Percentiles rank a stretch among this genome's conserved stretches.
phyloP scores from a whole-genome alignment of 169 alveolate genomes.

The Plasmodium vinckei region DNA sequence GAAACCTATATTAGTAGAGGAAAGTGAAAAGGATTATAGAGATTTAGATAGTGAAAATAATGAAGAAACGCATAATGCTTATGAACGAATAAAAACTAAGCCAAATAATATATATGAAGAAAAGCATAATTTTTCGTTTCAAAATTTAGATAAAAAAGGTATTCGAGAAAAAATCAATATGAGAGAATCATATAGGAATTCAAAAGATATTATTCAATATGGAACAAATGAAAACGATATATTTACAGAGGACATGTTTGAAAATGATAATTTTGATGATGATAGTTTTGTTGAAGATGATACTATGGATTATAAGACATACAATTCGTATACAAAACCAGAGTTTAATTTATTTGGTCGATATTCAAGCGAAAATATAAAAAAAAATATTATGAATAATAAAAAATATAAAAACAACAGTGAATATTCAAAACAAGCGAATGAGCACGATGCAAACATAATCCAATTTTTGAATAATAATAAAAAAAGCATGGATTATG shows the following conservation, averaged over 20 bases:
- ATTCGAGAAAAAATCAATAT: neutral
- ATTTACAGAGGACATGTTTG: constrained; percentile 56
- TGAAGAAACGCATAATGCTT: constrained; percentile 13
- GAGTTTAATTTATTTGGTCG: constrained; percentile 21
- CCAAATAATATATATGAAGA: constrained; percentile 1
- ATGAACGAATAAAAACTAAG: constrained; percentile 12
- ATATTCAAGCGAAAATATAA: constrained; percentile 18
- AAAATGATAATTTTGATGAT: constrained; percentile 72
- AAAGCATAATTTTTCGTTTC: neutral
- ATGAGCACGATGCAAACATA: constrained; percentile 36
- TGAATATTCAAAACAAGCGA: constrained; percentile 11
- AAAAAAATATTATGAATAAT: constrained; percentile 1
- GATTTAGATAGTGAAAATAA: constrained; percentile 48
- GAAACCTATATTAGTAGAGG: constrained; percentile 25
- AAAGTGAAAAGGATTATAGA: constrained; percentile 42
- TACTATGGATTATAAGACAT: constrained; percentile 49
- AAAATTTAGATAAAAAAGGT: constrained; percentile 19
- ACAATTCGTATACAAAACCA: constrained; percentile 50
- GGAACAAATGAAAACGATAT: constrained; percentile 51
- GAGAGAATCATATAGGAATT: constrained; percentile 27
- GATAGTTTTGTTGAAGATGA: constrained; percentile 60
- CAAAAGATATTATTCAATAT: constrained; percentile 44
- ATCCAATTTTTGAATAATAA: constrained; percentile 44
- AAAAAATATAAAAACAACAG: constrained; percentile 1
- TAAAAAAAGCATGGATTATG: constrained; percentile 37